Conservation (phyloP, 192 early-diverging fungal species). For the Oehlia diaphana region DNA sequence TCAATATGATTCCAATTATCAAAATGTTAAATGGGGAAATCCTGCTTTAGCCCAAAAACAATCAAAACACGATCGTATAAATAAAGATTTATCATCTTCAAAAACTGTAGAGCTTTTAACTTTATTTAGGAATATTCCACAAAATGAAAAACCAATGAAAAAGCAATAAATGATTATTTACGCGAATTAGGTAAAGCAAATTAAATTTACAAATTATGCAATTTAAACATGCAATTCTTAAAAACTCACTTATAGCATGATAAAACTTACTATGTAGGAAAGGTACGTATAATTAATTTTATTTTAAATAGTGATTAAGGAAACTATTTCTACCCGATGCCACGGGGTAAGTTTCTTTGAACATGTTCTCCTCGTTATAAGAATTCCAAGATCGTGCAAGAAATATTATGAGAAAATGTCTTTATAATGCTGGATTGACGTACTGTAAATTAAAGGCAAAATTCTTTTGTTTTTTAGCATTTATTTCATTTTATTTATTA, state of each 20-base stretch:
- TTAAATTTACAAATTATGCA: too few relatives aligned
- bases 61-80: neutral
- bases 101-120: slow-evolving; percentile 11
- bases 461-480: neutral
- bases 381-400: slow-evolving; percentile 56
- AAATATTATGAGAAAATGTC: slow-evolving; percentile 51
- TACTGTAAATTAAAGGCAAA: neutral
- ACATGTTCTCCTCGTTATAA: slow-evolving; percentile 35
- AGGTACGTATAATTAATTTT: too few relatives aligned
- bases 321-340: neutral
- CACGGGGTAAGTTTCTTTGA: neutral
- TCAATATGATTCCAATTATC: neutral
- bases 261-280: too few relatives aligned
- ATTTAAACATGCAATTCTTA: too few relatives aligned
- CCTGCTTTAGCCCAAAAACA: neutral
- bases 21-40: neutral
- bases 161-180: slow-evolving; percentile 53
- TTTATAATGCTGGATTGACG: slow-evolving; percentile 48
- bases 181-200: slow-evolving; percentile 7
- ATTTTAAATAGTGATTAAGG: too few relatives aligned
- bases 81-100: neutral
- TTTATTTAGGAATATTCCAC: slow-evolving; percentile 41
- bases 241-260: too few relatives aligned
- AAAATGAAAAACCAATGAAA: slow-evolving; percentile 42
- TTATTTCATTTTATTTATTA: neutral